These are phyloP conservation scores for Fusarium illudens DNA, from an alignment of 2,329 filamentous ascomycete species.

Conservation along the genomic window DNA sequence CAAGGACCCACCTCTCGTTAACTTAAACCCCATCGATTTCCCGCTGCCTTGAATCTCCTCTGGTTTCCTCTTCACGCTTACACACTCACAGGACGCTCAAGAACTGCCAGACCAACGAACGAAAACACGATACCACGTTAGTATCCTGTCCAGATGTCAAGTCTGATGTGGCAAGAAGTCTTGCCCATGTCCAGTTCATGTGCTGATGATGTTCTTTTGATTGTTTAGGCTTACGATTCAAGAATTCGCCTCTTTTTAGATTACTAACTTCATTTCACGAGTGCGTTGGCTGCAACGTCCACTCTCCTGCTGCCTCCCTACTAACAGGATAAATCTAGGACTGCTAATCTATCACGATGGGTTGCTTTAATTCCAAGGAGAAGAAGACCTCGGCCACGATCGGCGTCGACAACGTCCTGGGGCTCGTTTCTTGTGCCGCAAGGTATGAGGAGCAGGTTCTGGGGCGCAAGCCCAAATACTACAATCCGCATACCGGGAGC, in stretches of 20 bases:
- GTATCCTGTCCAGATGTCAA: neutral
- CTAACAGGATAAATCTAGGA: neutral
- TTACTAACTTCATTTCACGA: neutral
- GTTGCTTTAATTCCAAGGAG: neutral
- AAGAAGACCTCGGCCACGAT: neutral
- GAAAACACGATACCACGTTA: neutral
- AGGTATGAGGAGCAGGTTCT: neutral
- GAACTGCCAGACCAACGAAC: neutral
- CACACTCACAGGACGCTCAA: neutral
- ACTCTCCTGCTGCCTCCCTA: neutral
- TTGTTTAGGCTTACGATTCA: neutral
- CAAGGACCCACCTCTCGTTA: neutral
- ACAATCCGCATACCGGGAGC: neutral
- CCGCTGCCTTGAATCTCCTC: neutral
- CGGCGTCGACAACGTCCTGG: neutral
- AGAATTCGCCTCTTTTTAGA: neutral
- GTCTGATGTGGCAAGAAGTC: neutral
- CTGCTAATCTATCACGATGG: neutral
- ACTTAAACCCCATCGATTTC: neutral
- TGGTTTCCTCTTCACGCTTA: neutral
- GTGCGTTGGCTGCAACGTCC: neutral
- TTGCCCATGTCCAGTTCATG: neutral
- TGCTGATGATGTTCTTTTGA: neutral
- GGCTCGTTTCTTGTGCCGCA: neutral
- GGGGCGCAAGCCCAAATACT: neutral